These are phyloP conservation scores for Hibiscus syriacus DNA, from an alignment of 345 rosid genomes.

Conservation along the genomic window DNA sequence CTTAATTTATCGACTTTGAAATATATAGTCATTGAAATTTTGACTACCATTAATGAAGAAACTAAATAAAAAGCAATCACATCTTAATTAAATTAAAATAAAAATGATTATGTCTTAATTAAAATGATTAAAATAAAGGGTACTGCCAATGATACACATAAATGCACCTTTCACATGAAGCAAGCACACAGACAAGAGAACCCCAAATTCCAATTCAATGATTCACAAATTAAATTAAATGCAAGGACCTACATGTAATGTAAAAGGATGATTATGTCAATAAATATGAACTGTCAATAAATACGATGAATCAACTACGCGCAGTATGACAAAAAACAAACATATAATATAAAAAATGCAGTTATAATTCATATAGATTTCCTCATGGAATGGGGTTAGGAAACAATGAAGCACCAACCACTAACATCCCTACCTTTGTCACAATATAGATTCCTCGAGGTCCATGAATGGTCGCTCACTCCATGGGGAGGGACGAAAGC, in stretches of 20 bases:
- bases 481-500: neutral
- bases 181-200: too few species aligned
- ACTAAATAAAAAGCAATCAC: too few species aligned
- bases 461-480: neutral
- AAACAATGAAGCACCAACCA: neutral
- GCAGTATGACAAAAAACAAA: neutral
- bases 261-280: neutral
- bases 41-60: too few species aligned
- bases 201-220: neutral
- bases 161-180: too few species aligned
- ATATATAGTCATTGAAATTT: too few species aligned
- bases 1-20: too few species aligned
- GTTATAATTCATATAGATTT: neutral
- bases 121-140: too few species aligned
- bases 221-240: neutral
- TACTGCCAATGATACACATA: too few species aligned
- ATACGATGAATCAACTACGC: neutral
- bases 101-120: too few species aligned
- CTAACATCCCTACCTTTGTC: neutral
- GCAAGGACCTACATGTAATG: neutral
- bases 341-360: neutral
- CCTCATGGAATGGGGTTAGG: neutral
- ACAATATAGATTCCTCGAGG: slow-evolving; percentile 4
- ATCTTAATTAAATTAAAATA: too few species aligned
- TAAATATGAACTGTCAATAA: neutral